phyloP scores from a whole-genome alignment of 2,329 filamentous ascomycete species.

The Aspergillus jensenii region DNA sequence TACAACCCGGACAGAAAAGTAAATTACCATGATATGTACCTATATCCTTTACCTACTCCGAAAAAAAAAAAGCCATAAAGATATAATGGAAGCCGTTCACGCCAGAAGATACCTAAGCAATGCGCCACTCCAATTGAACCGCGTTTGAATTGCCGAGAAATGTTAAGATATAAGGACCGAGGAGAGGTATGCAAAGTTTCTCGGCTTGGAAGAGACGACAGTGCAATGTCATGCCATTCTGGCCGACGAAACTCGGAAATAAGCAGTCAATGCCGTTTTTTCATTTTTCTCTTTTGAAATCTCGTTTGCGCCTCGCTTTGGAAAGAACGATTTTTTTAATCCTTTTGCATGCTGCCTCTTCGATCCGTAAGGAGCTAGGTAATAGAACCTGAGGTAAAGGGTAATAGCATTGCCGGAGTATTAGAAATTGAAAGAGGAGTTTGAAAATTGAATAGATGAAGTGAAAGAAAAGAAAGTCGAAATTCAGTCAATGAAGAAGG shows the following conservation, averaged over 20 bases:
- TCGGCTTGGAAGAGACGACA: background rate
- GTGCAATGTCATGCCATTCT: background rate
- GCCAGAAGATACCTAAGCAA: background rate
- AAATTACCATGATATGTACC: background rate
- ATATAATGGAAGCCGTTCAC: background rate
- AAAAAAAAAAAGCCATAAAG: background rate
- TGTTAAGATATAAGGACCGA: background rate
- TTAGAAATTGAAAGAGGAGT: constrained; percentile 16
- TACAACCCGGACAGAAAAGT: background rate
- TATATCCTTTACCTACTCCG: background rate
- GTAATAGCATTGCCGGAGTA: constrained; percentile 20
- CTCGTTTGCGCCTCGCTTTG: constrained; percentile 12
- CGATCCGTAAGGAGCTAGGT: constrained; percentile 28
- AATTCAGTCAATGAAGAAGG: constrained; percentile 1
- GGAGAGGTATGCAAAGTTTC: background rate
- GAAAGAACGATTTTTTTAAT: constrained; percentile 10
- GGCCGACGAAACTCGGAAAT: background rate
- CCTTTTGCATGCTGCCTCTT: constrained; percentile 23
- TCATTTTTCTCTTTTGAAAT: constrained; percentile 12
- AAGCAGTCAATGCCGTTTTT: constrained; percentile 13
- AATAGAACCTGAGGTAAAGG: constrained; percentile 2
- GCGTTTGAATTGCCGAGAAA: background rate
- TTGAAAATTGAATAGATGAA: background rate
- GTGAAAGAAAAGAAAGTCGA: constrained; percentile 1
- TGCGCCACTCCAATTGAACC: background rate